Base-by-base conservation (phyloP, 1,284 basidiomycete genomes). In the Cutaneotrichosporon cavernicola region DNA sequence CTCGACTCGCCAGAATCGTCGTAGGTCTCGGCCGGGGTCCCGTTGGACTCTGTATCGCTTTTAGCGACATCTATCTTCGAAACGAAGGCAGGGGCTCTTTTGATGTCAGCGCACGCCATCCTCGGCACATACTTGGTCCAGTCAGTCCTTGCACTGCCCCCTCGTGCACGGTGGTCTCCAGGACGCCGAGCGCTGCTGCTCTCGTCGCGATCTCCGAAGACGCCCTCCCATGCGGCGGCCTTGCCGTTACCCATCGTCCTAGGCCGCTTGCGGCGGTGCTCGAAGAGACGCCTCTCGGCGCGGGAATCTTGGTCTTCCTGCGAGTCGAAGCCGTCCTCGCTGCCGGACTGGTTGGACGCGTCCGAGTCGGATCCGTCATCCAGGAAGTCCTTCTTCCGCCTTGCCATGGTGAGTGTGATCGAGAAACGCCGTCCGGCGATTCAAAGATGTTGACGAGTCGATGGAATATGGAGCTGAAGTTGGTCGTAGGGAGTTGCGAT, bases 211-310 rank as follows among this genome's bases (percentile, higher is more conserved):
- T 89, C 87, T 0, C 84, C 91, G 81, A 93, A 95, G 0, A 92
- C 83, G 4, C 93, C 93, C 73, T 95, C 93, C 62, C 90, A 84
- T 1, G 89, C 89, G 63, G 88, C 86, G 43, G 90, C 89, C 76
- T 89, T 91, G 32, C 86, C 87, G 63, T 86, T 83, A 9, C 83
- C 87, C 72, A 89, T 90, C 71, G 89, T 90, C 62, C 77, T 76
- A 36, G 74, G 75, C 64, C 85, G 82, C 65, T 86, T 84, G 79
- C 90, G 90, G 69, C 73, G 73, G 34, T 92, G 86, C 76, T 89
- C 85, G 76, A 92, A 92, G 26, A 93, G 84, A 38, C 85, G 85
- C 46, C 89, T 87, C 75, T 93, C 92, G 21, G 88, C 91, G 46
- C 86, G 85, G 14, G 85, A 84, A 75, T 91, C 90, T 4, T 86